Percentiles rank a stretch among this genome's conserved stretches.
Evolutionary conservation across 140 eudicot genomes (phyloP).

Genomic region (Oenanthe javanica): DNA sequence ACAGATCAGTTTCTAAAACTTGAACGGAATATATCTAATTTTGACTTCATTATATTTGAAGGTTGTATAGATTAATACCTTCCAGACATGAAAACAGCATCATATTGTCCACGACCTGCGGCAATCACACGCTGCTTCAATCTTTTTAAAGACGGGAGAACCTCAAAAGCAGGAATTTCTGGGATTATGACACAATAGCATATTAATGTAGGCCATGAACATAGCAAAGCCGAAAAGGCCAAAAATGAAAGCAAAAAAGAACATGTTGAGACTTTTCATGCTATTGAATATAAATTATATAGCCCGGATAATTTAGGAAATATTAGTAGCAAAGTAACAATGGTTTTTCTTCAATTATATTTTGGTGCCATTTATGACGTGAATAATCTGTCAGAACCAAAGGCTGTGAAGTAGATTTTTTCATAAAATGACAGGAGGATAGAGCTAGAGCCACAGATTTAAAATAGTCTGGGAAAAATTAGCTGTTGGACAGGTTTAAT

Average conservation of each 20-base stretch:
- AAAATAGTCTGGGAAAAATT: too few relatives aligned
- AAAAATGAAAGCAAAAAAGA: neutral
- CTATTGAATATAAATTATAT: neutral
- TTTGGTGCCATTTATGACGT: neutral
- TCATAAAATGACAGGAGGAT: neutral
- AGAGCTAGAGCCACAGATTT: neutral
- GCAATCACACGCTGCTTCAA: constrained; percentile 76
- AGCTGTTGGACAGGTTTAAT: too few relatives aligned
- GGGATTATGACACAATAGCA: constrained; percentile 9
- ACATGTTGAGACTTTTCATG: neutral
- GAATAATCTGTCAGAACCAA: neutral
- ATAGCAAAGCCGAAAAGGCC: neutral
- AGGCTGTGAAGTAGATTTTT: neutral
- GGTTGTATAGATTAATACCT: constrained; percentile 37
- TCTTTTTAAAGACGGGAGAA: constrained; percentile 82
- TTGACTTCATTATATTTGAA: neutral
- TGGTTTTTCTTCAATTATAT: neutral
- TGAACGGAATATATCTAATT: neutral
- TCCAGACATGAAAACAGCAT: constrained; percentile 98
- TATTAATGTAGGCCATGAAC: neutral
- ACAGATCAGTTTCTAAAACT: neutral
- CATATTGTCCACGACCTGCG: constrained; percentile 90
- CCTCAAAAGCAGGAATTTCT: constrained; percentile 97
- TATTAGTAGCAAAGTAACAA: neutral
- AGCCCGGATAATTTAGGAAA: neutral